Base-by-base conservation (phyloP, 1,284 basidiomycete genomes). In the Anthracocystis setariae region DNA sequence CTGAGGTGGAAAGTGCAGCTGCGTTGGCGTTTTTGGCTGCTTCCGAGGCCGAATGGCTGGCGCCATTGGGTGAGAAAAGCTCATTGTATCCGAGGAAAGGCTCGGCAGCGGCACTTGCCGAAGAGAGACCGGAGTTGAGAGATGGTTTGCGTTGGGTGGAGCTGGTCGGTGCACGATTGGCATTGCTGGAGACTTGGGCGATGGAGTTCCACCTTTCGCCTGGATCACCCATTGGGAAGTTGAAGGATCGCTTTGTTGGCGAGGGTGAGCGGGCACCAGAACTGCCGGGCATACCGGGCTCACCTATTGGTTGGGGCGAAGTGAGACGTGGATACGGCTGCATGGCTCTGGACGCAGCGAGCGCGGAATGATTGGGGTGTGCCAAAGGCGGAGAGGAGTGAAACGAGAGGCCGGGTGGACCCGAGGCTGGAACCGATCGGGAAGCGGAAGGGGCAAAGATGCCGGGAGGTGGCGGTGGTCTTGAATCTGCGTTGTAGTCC, bases 11-110 rank as follows among this genome's bases (percentile, higher is more conserved):
- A 8, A 73, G 54, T 2, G 65, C 42, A 29, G 65, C 53, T 29
- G 57, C 59, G 29, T 55, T 64, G 46, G 46, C 51, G 39, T 50
- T 48, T 25, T 60, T 72, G 9, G 64, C 49, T 3, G 52, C 45
- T 27, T 72, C 69, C 1, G 69, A 67, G 1, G 53, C 5, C 7
- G 68, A 18, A n/a, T 62, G 52, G 20, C 39, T 63, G 32, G 70
- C 37, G 21, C 60, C 57, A 17, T 64, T 73, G 9, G 61, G 60
- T 3, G 65, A 68, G 29, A 72, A 75, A 43, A 77, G 66, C 46
- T 76, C 75, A 32, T 77, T 77, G 62, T 75, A 77, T 35, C 75
- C 75, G 21, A 77, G 63, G 46, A 77, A 77, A 21, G 73, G 72
- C 38, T 77, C 74, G 20, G 56, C 61, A 13, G 62, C 47, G 5